Base-by-base conservation (phyloP, 768 basidiomycete species). In the Cystobasidium ongulense region DNA sequence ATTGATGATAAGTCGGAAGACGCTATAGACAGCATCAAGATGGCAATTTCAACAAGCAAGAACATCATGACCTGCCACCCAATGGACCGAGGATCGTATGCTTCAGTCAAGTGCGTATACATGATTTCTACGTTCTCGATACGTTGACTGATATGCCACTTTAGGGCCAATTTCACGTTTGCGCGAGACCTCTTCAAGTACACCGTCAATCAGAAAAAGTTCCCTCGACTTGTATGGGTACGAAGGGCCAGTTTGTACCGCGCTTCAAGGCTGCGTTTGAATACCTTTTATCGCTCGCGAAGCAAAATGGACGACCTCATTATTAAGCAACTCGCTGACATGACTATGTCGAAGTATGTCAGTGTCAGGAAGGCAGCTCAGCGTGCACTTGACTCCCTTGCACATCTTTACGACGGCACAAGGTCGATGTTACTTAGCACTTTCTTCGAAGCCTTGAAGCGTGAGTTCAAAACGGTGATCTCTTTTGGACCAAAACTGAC, bases 21-120 rank as follows among this genome's bases (percentile, higher is more conserved):
- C 68, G 82, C 82, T 41, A 81, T 93, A 8, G 91, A 93, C 80
- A 87, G 88, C 4, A 88, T 91, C 21, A 86, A 88, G 76, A 85
- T 87, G 79, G 82, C 90, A 72, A 89, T 90, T 59, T 84, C 86
- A 59, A 87, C 87, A 11, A 86, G 90, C 63, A 85, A 87, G 41
- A 88, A 87, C 2, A 89, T 87, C 78, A 82, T 90, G 84, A 82
- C 90, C 46, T 87, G 76, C 75, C 78, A 77, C 61, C 77, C 78
- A 0, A 75, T 75, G 74, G 79, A 79, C 41, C 63, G 72, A 23
- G 52, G 61, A 13, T 31, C 63, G 18, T 74, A 79, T 70, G 72
- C 35, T 3, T 53, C 75, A 18, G 66, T 76, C 74, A 79, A 78
- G 77, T 71, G 23, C 13, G 65, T 67, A 52, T 3, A 8, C 39